Base-by-base conservation (phyloP, 768 basidiomycete genomes). In the Pleurotus pulmonarius region DNA sequence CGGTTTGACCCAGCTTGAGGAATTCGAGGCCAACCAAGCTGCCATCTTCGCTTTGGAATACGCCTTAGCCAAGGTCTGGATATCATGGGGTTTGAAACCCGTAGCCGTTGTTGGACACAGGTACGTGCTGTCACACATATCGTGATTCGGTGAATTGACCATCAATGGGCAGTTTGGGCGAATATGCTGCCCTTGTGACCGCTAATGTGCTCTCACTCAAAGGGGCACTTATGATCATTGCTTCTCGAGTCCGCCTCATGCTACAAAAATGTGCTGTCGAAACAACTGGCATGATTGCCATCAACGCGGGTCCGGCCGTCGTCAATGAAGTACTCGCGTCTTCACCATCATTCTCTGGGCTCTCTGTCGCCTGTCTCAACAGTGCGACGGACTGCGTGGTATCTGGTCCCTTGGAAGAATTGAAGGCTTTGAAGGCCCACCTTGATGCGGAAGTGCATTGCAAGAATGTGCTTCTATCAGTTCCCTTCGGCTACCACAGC, bases 61-160 rank as follows among this genome's bases (percentile, higher is more conserved):
- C 61, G 82, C 83, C 0, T 69, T 91, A 18, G 77, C 82, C 0
- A 71, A 69, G 46, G 57, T 91, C 12, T 91, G 88, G 89, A 78
- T 79, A 34, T 80, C 77, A 5, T 90, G 85, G 87, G 88, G 88
- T 1, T 43, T 90, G 11, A 59, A 62, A 18, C 88, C 88, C 3
- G 61, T 70, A n/a, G 83, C 77, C 0, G 82, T 88, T 12, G 74
- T 85, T 15, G 88, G 89, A 3, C 88, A 90, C 62, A 91, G 89
- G 89, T 89, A 48, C 56, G 76, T 20, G 20, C 11, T 64, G 29
- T 38, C 8, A 8, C 52, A 55, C 38, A 43, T 2, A 13, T 41
- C 13, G n/a, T 41, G 15, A 29, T 57, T 24, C 24, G 41, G 41
- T 15, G 43, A 57, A n/a, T 16, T 51, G 11, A 24, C 64, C 24